Evolutionary conservation across 2,329 filamentous ascomycete genomes (phyloP).

Genomic region (Fusarium piperis): DNA sequence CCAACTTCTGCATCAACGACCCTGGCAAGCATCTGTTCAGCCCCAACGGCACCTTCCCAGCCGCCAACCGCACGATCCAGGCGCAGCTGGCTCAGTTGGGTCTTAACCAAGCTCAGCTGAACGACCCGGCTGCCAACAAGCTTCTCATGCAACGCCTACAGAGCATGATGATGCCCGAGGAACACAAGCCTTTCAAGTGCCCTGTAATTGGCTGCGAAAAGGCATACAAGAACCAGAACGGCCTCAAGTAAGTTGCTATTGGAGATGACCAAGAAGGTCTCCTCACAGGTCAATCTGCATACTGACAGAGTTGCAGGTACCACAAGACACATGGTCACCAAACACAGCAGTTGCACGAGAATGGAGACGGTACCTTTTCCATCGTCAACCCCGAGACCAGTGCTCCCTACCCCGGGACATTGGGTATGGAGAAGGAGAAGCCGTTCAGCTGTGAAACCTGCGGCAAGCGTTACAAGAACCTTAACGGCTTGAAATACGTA

Average conservation of each 20-base stretch:
- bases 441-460: conserved; percentile 97
- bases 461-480: conserved; percentile 98
- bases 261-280: not conserved
- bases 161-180: conserved; percentile 78
- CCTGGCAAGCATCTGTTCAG: conserved; percentile 94
- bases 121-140: conserved; percentile 77
- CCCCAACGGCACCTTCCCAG: conserved; percentile 77
- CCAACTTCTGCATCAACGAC: conserved; percentile 81
- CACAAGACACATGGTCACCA: conserved; percentile 90
- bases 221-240: conserved; percentile 99
- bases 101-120: conserved; percentile 78
- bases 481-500: conserved; percentile 97
- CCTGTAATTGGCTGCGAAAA: conserved; percentile 99
- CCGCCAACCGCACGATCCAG: conserved; percentile 70
- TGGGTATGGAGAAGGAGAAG: conserved; percentile 99
- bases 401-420: conserved; percentile 90
- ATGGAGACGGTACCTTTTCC: conserved; percentile 95
- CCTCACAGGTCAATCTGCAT: not conserved
- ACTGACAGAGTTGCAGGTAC: conserved; percentile 58
- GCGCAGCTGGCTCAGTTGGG: conserved; percentile 78
- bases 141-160: conserved; percentile 66
- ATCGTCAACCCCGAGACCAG: conserved; percentile 98
- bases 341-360: conserved; percentile 95
- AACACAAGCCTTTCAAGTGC: conserved; percentile 97
- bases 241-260: conserved; percentile 80